Conservation (phyloP, 306 rosid species). For the Fagus crenata region DNA sequence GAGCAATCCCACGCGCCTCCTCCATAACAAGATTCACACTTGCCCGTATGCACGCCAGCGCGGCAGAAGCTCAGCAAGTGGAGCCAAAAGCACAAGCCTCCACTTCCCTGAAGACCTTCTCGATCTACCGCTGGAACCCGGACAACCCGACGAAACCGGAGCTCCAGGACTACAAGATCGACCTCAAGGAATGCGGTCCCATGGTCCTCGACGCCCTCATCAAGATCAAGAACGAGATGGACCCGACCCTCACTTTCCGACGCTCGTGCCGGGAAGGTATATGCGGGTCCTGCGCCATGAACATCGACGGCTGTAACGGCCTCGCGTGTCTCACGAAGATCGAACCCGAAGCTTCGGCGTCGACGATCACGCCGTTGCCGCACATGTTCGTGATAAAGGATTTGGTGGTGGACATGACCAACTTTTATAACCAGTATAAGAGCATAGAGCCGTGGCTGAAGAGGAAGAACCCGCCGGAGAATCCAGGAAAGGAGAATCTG, state of each 20-base stretch:
- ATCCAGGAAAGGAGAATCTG: conserved; percentile 63
- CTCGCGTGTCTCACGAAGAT: conserved; percentile 92
- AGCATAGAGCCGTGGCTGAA: conserved; percentile 98
- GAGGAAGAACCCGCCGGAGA: conserved; percentile 67
- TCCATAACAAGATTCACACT: conserved; percentile 29
- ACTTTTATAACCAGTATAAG: conserved; percentile 94
- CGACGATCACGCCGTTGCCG: conserved; percentile 78
- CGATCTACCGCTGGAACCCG: conserved; percentile 95
- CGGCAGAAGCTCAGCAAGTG: conserved; percentile 52
- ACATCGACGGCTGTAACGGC: conserved; percentile 95
- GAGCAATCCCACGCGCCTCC: conserved; percentile 44
- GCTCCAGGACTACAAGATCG: conserved; percentile 68
- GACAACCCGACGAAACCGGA: conserved; percentile 73
- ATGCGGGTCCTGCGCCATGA: conserved; percentile 99
- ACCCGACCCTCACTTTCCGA: conserved; percentile 76
- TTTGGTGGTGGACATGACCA: conserved; percentile 93
- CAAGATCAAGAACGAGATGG: conserved; percentile 92
- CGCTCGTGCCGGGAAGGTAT: conserved; percentile 96
- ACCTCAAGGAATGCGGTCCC: conserved; percentile 94
- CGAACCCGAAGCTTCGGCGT: conserved; percentile 22
- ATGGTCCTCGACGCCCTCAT: conserved; percentile 95
- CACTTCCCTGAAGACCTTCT: conserved; percentile 57
- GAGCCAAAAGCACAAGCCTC: conserved; percentile 39
- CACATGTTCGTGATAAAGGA: conserved; percentile 97
- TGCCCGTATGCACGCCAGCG: conserved; percentile 64